Evolutionary conservation across 1,284 basidiomycete genomes (phyloP), one percentile per base, ranked within the genome.

Genomic region (Cutaneotrichosporon dermatis): DNA sequence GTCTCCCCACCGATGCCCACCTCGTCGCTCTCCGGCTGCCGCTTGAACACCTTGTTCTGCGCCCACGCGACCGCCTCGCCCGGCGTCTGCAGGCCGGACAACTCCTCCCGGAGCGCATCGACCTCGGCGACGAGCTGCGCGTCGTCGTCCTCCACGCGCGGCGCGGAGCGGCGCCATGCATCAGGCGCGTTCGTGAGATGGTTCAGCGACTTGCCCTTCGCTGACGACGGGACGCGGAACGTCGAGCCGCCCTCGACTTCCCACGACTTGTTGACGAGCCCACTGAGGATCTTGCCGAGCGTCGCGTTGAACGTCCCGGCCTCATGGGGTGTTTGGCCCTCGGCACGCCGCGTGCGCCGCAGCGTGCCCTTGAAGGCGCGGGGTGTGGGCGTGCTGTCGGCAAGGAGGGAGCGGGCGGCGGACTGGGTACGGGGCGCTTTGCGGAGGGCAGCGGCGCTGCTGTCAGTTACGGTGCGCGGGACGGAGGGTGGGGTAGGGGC

Each of bases 11-110:
- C 77, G 76, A 76, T 2, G 67, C 82, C 83, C 52, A 70, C 71
- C 64, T 77, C 71, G 9, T 10, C 25, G 25, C 25, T 3, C 83
- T 83, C 65, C 84, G 82, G 37, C 76, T 82, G 37, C 35, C 51
- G 49, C 25, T 50, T 59, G 70, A 92, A 92, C 1, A 92, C 84
- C 59, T 88, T 84, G 15, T 80, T 76, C 68, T 83, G 80, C 10
- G 88, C 85, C 90, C 90, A 94, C 45, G 85, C 82, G 41, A 93
- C 79, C 35, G 93, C 80, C 58, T 88, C 83, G 52, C 84, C 79
- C 69, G 92, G 89, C 2, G 83, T 87, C 25, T 81, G 76, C 65
- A 88, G 88, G 6, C 84, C 68, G 51, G 86, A 83, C 80, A 93
- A 87, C 61, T 85, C 83, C 70, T 92, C 89, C 71, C 85, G 86